These are phyloP conservation scores for Strobilomyces dryophilus DNA, from an alignment of 768 basidiomycete genomes.

Conservation along the genomic window DNA sequence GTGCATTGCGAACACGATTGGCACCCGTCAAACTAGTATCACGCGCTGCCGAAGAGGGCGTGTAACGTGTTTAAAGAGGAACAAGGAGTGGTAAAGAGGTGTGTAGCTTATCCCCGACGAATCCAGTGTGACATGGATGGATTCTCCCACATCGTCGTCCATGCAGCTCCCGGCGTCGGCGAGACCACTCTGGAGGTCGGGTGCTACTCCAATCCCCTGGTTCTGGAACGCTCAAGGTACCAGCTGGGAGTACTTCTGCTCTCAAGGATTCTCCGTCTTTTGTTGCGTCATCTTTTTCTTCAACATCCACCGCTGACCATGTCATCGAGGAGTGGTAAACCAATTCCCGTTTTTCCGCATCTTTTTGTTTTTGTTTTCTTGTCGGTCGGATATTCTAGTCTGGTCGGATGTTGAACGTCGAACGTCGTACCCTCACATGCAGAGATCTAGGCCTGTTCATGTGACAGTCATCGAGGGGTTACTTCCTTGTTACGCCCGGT, in stretches of 20 bases:
- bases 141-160: conserved; percentile 28
- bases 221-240: conserved; percentile 35
- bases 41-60: conserved; percentile 25
- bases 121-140: conserved; percentile 28
- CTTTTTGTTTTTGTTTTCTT: not conserved
- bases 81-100: not conserved
- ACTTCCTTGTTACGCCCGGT: not conserved
- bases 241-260: conserved; percentile 38
- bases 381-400: not conserved
- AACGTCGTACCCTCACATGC: not conserved
- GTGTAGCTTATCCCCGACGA: too few relatives aligned
- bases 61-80: not conserved
- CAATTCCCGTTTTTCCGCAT: not conserved
- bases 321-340: too few relatives aligned
- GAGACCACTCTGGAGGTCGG: conserved; percentile 31
- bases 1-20: too few relatives aligned
- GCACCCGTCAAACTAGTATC: too few relatives aligned
- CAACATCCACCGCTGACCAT: conserved; percentile 33
- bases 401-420: not conserved
- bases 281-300: conserved; percentile 34
- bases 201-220: conserved; percentile 30
- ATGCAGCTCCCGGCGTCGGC: conserved; percentile 32
- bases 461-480: not conserved
- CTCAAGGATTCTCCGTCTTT: conserved; percentile 36
- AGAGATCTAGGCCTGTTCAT: not conserved